Evolutionary conservation across 2,329 filamentous ascomycete genomes (phyloP), one percentile per base, ranked within the genome.

Genomic region (Trichophyton simii): DNA sequence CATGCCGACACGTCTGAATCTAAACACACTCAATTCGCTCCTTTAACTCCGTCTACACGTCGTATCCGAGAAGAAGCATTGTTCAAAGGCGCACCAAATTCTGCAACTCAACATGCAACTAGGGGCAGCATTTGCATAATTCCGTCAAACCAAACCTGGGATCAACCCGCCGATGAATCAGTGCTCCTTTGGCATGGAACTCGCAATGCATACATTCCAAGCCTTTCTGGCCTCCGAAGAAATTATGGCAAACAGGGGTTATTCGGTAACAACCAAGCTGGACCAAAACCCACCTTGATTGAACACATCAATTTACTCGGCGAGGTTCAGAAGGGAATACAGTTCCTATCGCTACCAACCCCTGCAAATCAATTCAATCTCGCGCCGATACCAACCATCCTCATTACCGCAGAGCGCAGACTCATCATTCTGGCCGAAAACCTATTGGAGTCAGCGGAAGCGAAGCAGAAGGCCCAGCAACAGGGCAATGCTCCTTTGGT

Each of bases 31-130:
- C 73, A 68, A 54, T 75, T 79, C 62, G 76, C 75, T 0, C 77
- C 76, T 0, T 75, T 78, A 72, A 79, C 77, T 3, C 77, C 77
- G 7, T 75, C 76, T n/a, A 78, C 77, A 6, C 74, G 76, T 58
- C 75, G 76, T 28, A 66, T 76, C 5, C 74, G 75, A 15, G 76
- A 78, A 67, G 76, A 77, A 46, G 72, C 73, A 0, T 69, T 79
- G 18, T 70, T 77, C 50, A 75, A 75, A 62, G 77, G 76, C 15
- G 67, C 69, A 0, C 63, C 68, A 55, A 67, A 66, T 18, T 61
- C 64, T 15, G 63, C 69, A 42, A 67, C 66, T 34, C 70, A 70
- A 9, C 48, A 62, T 50, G 63, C 63, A 13, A 74, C 72, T 1
- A 66, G 69, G n/a, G 77, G 77, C 13, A 69, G 72, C 13, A 75